Percentiles rank a stretch among this genome's conserved stretches.
Conservation (phyloP, 495 filamentous ascomycete genomes). For the Cryomyces minteri region DNA sequence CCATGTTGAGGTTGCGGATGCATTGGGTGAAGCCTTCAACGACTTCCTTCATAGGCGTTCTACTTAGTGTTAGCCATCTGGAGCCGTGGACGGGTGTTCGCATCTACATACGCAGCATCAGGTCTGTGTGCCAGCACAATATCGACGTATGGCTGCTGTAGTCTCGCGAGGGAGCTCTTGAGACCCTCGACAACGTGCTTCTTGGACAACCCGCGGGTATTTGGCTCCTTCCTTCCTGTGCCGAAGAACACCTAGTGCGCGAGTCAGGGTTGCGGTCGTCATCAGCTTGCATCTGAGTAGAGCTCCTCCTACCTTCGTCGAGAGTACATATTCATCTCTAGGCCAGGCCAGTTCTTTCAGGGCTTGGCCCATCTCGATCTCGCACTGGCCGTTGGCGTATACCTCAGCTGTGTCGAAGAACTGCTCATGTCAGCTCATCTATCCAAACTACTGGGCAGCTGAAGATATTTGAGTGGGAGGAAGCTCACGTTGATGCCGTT, state of each 20-base stretch:
- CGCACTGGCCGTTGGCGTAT: constrained; percentile 34
- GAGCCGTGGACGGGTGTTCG: neutral
- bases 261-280: constrained; percentile 3
- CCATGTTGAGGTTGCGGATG: constrained; percentile 26
- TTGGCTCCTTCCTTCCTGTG: constrained; percentile 28
- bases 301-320: constrained; percentile 12
- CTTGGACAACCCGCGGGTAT: constrained; percentile 25
- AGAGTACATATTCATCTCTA: constrained; percentile 28
- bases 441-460: too few relatives aligned
- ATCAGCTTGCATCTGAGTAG: neutral
- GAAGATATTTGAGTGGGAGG: neutral
- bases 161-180: constrained; percentile 25
- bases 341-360: constrained; percentile 32
- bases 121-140: constrained; percentile 28
- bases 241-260: constrained; percentile 19
- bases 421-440: too few relatives aligned
- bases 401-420: constrained; percentile 33
- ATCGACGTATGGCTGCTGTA: constrained; percentile 29
- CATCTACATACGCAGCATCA: constrained; percentile 17
- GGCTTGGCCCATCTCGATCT: constrained; percentile 37
- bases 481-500: constrained; percentile 29
- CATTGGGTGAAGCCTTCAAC: constrained; percentile 30
- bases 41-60: constrained; percentile 30
- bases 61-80: constrained; percentile 1
- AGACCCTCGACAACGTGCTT: constrained; percentile 31